Evolutionary conservation across 345 rosid species (phyloP), one percentile per base, ranked within the genome.

Genomic region (Hypericum androsaemum): DNA sequence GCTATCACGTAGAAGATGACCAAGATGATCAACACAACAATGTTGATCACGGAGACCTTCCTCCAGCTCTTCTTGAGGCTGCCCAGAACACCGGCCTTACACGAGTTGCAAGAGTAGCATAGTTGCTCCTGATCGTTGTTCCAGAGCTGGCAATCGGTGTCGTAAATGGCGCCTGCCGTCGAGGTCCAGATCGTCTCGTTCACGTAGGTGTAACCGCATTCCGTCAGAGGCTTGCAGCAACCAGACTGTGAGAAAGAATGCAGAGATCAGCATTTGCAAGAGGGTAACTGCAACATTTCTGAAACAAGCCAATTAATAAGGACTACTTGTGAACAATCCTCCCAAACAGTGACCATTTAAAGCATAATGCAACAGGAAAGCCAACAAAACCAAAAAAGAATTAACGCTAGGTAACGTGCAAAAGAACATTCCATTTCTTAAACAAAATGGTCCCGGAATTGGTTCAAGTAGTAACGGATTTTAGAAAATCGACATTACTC

Each of bases 171-270:
- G 9, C 77, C 85, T 10, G 82, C 78, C 12, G 65, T 69, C 0
- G 66, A 10, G 12, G 12, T 37, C 98, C 97, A 92, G 0, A 35
- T 28, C 0, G 98, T 88, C 82, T 85, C 98, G 66, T 85, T 92
- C 64, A 43, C 45, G 40, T 88, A 92, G 16, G 51, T 57, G 59
- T 40, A 88, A 6, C 90, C 90, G 51, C 97, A 92, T 2, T 78
- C 88, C 8, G 86, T 66, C 5, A 90, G 97, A 5, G 97, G 97
- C 77, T 88, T 92, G 75, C 98, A 92, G 67, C 98, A 92, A 56
- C 98, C 94, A 0, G 95, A 88, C 98, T 92, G 57, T 58, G 54
- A 12, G 64, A 10, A 65, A 13, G 43, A 44, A 36, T 45, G 6
- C 32, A 22, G 32, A 22, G 32, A 22, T 22, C 32, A 22, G 32